phyloP scores from a whole-genome alignment of 2,329 filamentous ascomycete genomes.

The Calonectria montana region DNA sequence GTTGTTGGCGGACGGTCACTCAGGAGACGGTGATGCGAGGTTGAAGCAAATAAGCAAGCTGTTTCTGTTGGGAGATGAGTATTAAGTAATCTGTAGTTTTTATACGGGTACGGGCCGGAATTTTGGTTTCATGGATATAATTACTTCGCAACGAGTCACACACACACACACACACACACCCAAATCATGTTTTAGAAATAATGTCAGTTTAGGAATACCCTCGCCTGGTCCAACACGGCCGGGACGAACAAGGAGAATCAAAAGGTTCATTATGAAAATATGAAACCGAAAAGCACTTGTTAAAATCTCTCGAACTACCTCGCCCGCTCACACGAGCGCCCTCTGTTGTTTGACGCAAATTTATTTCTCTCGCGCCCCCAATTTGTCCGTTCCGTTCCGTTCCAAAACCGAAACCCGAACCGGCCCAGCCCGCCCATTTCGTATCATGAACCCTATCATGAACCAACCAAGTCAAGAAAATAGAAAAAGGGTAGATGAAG shows the following conservation, averaged over 20 bases:
- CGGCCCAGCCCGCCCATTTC: background rate
- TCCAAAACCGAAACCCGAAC: constrained; percentile 11
- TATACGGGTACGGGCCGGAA: too few species aligned
- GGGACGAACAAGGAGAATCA: background rate
- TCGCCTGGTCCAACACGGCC: background rate
- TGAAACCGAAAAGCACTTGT: background rate
- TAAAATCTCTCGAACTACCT: background rate
- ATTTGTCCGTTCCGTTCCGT: background rate
- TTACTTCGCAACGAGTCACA: background rate
- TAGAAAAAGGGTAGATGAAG: background rate
- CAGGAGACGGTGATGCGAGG: constrained; percentile 33
- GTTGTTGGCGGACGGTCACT: constrained; percentile 33
- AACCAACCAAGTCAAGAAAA: background rate
- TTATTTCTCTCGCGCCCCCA: background rate
- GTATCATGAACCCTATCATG: constrained; percentile 6
- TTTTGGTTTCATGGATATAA: background rate
- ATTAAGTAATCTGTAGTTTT: too few species aligned
- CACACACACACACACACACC: background rate
- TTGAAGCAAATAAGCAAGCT: too few species aligned
- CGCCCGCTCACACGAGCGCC: background rate
- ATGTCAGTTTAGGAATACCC: background rate
- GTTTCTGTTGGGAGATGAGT: too few species aligned
- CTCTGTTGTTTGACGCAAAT: background rate
- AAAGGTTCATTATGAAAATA: constrained; percentile 15
- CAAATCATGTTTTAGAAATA: too few species aligned